Base-by-base conservation (phyloP, 805 yeast species). In the Candida insectalens region DNA sequence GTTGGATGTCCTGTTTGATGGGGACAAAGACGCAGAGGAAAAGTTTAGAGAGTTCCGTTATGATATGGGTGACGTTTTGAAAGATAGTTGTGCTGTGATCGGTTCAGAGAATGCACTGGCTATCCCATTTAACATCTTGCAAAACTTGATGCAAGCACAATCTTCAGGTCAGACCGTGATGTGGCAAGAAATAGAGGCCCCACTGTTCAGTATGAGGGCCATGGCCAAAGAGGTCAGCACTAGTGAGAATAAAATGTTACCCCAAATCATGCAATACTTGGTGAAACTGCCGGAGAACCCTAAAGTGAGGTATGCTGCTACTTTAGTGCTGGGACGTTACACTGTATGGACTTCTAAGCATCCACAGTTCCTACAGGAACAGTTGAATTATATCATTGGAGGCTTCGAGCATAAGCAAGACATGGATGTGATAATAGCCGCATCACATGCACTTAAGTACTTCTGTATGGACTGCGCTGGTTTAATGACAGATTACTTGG, bases 41-140 rank as follows among this genome's bases (percentile, higher is more conserved):
- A 83, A 85, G 55, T 92, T 92, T 55, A 77, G 83, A 49, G 94
- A 85, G 38, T 92, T 89, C 59, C 70, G 99, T 49, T 92, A 92
- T 57, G 95, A 85, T 36, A 83, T 92, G 83, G 97, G 97, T 25
- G 97, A 92, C 54, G 95, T 89, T n/a, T 62, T 92, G 40, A 94
- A 94, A 51, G 95, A 87, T 52, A 87, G 97, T 62, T 83, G 96
- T 46, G 83, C 83, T 2, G 89, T 92, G 3, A 76, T 84, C 28
- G 97, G 97, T 1, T 67, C 94, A 3, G 59, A 71, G 7, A 62
- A 58, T 27, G 85, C 95, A 0, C 63, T 92, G 23, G 55, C 60
- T 16, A 77, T 83, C 35, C 94, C 96, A 14, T 80, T 76, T 46
- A 59, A 61, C 23, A 71, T 67, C 46, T 70, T 87, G 32, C 72